Conservation (phyloP, 1,284 basidiomycete genomes). For the Sanguinoderma infundibulare region DNA sequence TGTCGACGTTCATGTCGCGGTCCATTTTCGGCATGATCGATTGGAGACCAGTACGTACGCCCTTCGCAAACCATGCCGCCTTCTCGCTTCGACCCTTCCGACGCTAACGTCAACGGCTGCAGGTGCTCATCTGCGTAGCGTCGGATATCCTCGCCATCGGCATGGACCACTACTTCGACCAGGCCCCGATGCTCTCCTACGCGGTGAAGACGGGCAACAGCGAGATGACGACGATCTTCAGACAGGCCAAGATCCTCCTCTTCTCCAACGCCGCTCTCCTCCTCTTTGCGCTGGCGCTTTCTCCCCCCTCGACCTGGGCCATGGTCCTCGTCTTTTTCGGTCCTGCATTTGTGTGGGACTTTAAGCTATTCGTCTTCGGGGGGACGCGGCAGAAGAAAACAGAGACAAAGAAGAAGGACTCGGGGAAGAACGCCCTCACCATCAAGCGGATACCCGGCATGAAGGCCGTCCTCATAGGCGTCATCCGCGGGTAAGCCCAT, state of each 20-base stretch:
- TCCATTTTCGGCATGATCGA: conserved; percentile 16
- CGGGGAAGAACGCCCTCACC: conserved; percentile 1
- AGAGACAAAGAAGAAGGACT: conserved; percentile 1
- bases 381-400: neutral
- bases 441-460: conserved; percentile 20
- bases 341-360: conserved; percentile 19
- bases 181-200: conserved; percentile 12
- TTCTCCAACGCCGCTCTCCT: conserved; percentile 12
- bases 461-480: conserved; percentile 19
- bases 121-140: conserved; percentile 15
- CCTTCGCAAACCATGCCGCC: neutral
- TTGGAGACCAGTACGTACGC: conserved; percentile 17
- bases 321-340: conserved; percentile 14
- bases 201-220: conserved; percentile 14
- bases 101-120: neutral
- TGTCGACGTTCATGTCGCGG: conserved; percentile 19
- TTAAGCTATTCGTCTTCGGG: conserved; percentile 13
- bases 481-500: conserved; percentile 15
- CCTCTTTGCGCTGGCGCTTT: conserved; percentile 5
- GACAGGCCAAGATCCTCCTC: conserved; percentile 11
- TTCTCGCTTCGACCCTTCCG: neutral
- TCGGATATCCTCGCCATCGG: conserved; percentile 18
- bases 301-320: conserved; percentile 11
- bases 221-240: conserved; percentile 15
- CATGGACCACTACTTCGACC: conserved; percentile 20